A percentile compares a stretch with the other conserved stretches of the same genome.
These are phyloP conservation scores for Xylaria sp. DNA, from an alignment of 2,329 filamentous ascomycete species.

Conservation along the genomic window DNA sequence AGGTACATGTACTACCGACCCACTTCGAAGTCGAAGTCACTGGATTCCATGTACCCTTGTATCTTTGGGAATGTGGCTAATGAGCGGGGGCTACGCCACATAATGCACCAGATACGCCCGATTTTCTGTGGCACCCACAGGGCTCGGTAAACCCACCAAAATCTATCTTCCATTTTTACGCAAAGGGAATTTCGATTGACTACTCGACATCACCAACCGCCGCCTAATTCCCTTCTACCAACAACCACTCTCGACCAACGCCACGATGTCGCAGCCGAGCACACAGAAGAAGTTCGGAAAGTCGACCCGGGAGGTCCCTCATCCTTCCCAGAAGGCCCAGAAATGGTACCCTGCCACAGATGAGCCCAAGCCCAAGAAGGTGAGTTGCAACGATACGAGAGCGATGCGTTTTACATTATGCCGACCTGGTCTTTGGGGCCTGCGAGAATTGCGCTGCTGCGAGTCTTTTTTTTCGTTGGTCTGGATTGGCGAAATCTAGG, in stretches of 20 bases:
- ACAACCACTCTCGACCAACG: constrained; percentile 58
- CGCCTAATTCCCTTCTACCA: constrained; percentile 45
- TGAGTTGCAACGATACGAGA: constrained; percentile 67
- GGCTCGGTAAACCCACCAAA: constrained; percentile 51
- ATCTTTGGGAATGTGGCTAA: constrained; percentile 30
- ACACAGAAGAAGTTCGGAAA: constrained; percentile 95
- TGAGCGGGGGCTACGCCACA: constrained; percentile 30
- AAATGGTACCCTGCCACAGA: constrained; percentile 99
- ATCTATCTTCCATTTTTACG: constrained; percentile 49
- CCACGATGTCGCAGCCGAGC: constrained; percentile 77
- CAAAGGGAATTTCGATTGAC: constrained; percentile 47
- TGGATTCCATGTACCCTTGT: too few relatives aligned
- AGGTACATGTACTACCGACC: neutral
- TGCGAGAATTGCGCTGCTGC: constrained; percentile 12
- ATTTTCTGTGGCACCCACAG: constrained; percentile 46
- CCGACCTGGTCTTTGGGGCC: neutral
- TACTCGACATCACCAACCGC: constrained; percentile 43
- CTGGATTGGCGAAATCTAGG: neutral
- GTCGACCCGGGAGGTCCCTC: constrained; percentile 91
- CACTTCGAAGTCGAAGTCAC: too few relatives aligned
- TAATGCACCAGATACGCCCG: constrained; percentile 25
- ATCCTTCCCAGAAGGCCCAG: constrained; percentile 89
- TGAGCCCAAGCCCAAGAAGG: constrained; percentile 89
- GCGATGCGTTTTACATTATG: constrained; percentile 26
- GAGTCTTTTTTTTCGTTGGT: neutral